Conservation (phyloP, 2,329 filamentous ascomycete genomes). For the Ceratocystis smalleyi region DNA sequence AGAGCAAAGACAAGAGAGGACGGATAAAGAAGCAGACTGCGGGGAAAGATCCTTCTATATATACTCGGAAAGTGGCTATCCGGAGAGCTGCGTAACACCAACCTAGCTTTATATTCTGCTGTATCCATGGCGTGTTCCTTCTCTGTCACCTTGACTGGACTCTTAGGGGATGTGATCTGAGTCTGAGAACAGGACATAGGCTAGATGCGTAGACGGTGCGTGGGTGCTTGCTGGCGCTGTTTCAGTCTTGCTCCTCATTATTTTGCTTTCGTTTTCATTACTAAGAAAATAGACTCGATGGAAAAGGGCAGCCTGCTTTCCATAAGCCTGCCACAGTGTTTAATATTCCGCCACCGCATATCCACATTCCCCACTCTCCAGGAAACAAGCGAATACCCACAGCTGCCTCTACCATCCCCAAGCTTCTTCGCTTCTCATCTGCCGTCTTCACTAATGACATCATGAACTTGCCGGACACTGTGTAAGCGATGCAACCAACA, state of each 20-base stretch:
- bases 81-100: not conserved
- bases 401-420: not conserved
- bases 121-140: too few relatives aligned
- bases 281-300: not conserved
- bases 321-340: not conserved
- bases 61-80: not conserved
- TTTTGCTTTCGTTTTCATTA: not conserved
- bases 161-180: too few relatives aligned
- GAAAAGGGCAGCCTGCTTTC: not conserved
- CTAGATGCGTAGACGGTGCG: too few relatives aligned
- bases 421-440: not conserved
- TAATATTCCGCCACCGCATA: not conserved
- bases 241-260: not conserved
- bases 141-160: too few relatives aligned
- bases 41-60: constrained; percentile 1
- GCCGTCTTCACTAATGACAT: not conserved
- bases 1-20: not conserved
- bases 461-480: not conserved
- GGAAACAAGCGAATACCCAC: too few relatives aligned
- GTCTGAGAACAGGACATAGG: too few relatives aligned
- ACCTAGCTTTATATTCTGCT: not conserved
- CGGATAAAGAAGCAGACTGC: not conserved
- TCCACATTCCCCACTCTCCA: too few relatives aligned
- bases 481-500: not conserved
- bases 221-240: not conserved